Percentiles rank a stretch among this genome's conserved stretches.
Conservation (phyloP, 1,284 basidiomycete species). For the Rhodotorula sp. region DNA sequence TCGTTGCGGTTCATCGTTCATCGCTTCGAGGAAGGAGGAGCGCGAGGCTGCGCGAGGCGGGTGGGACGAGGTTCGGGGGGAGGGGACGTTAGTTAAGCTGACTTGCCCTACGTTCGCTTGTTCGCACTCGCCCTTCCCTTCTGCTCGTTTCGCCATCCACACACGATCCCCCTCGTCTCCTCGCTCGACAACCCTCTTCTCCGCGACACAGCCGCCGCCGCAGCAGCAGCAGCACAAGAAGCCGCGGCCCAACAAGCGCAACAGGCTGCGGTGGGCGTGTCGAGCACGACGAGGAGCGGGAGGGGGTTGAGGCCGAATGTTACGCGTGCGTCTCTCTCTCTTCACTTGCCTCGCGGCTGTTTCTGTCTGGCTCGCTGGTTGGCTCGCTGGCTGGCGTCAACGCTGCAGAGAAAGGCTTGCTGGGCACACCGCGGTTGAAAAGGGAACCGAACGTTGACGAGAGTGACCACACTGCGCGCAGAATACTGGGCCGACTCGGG, state of each 20-base stretch:
- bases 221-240: slow-evolving; percentile 28
- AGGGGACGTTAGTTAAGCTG: too few relatives aligned
- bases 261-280: not conserved
- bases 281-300: slow-evolving; percentile 13
- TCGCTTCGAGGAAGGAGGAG: too few relatives aligned
- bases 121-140: not conserved
- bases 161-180: not conserved
- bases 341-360: not conserved
- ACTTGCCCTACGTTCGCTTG: too few relatives aligned
- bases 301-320: slow-evolving; percentile 19
- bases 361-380: not conserved
- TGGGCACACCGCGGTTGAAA: too few relatives aligned
- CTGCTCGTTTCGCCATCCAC: not conserved
- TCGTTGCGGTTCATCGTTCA: too few relatives aligned
- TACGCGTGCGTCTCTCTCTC: slow-evolving; percentile 12
- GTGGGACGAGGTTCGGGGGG: too few relatives aligned
- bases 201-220: slow-evolving; percentile 20
- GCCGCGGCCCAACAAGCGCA: slow-evolving; percentile 22
- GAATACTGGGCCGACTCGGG: slow-evolving; percentile 34
- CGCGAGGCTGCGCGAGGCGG: too few relatives aligned
- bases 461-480: not conserved
- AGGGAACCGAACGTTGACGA: not conserved
- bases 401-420: too few relatives aligned
- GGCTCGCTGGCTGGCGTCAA: too few relatives aligned
- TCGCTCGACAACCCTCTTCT: not conserved